A percentile compares a stretch with the other conserved stretches of the same genome.
Conservation (phyloP, 805 yeast genomes). For the Metschnikowia picachoensis region DNA sequence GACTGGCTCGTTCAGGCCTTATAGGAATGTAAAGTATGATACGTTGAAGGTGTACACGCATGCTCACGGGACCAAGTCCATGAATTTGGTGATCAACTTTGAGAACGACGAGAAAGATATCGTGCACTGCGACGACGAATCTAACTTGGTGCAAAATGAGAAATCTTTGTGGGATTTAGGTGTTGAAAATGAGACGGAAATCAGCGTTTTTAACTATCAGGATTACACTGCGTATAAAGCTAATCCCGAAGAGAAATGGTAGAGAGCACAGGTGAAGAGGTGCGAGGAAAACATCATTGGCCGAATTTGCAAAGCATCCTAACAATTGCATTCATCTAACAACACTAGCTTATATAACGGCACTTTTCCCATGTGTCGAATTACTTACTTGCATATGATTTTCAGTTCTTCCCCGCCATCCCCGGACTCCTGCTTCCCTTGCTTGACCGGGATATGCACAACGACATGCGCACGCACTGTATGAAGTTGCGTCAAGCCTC, state of each 20-base stretch:
- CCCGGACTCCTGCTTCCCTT: too few relatives aligned
- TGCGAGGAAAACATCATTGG: too few relatives aligned
- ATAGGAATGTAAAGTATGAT: conserved; percentile 69
- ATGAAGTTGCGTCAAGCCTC: not conserved
- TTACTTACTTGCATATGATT: too few relatives aligned
- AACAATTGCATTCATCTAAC: too few relatives aligned
- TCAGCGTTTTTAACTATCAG: conserved; percentile 69
- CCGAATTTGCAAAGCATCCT: too few relatives aligned
- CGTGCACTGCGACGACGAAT: conserved; percentile 22
- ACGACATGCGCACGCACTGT: too few relatives aligned
- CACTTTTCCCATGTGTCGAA: too few relatives aligned
- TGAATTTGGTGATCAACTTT: conserved; percentile 86
- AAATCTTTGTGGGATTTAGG: conserved; percentile 35
- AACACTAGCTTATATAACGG: too few relatives aligned
- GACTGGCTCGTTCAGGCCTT: conserved; percentile 74
- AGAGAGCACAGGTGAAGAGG: conserved; percentile 1
- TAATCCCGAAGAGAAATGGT: conserved; percentile 93
- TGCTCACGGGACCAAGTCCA: conserved; percentile 92
- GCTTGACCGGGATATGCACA: too few relatives aligned
- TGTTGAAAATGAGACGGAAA: conserved; percentile 84
- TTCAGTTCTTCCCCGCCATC: too few relatives aligned
- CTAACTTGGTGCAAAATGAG: conserved; percentile 9
- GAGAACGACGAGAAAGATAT: conserved; percentile 78
- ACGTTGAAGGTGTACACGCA: conserved; percentile 84
- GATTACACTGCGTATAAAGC: conserved; percentile 67